Conservation (phyloP, 352 stramenopile genomes). For the Globisporangium radiosum region DNA sequence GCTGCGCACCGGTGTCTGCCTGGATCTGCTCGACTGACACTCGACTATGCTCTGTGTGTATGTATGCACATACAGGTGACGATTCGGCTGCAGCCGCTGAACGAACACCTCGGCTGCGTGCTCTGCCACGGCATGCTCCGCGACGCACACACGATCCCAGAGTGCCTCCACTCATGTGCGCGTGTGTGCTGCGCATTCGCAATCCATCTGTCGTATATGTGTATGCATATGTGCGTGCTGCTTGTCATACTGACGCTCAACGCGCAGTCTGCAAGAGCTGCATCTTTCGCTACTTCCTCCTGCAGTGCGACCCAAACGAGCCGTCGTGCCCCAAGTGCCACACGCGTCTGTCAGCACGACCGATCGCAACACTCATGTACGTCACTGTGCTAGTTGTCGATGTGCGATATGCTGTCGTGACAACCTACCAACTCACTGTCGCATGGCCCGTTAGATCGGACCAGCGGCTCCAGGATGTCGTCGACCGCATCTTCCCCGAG, state of each 20-base stretch:
- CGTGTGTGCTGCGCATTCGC: neutral
- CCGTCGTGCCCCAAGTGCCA: constrained; percentile 53
- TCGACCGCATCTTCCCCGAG: constrained; percentile 71
- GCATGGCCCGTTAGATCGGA: constrained; percentile 33
- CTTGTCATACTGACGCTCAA: neutral
- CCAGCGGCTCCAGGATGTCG: constrained; percentile 63
- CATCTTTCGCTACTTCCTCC: constrained; percentile 72
- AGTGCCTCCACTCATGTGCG: constrained; percentile 80
- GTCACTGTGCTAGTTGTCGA: constrained; percentile 1
- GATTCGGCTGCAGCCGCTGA: constrained; percentile 44
- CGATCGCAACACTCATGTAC: constrained; percentile 61
- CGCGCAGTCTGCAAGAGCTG: constrained; percentile 78
- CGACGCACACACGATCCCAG: constrained; percentile 74
- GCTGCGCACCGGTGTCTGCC: neutral
- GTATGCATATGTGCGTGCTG: neutral
- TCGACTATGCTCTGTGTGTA: neutral
- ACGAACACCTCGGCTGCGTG: constrained; percentile 55
- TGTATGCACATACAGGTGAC: constrained; percentile 22
- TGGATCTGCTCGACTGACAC: neutral
- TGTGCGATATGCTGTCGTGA: neutral
- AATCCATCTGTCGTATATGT: neutral
- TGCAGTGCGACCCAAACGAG: constrained; percentile 40
- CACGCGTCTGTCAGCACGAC: constrained; percentile 41
- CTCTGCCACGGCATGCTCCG: constrained; percentile 63
- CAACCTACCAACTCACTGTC: neutral